Conservation (phyloP, 805 yeast genomes). For the Spathaspora passalidarum region DNA sequence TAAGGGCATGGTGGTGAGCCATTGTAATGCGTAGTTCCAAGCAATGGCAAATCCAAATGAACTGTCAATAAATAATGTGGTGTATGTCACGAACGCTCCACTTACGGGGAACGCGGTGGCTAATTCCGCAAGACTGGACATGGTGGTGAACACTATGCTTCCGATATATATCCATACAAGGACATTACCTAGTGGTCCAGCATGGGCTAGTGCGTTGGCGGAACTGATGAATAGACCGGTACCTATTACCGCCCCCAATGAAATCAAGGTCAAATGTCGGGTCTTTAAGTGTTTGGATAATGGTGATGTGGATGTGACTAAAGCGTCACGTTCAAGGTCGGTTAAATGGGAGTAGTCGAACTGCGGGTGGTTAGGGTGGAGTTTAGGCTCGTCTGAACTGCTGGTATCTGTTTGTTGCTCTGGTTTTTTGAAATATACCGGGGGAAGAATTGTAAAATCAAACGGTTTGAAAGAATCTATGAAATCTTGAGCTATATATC, state of each 20-base stretch:
- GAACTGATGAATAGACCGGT: constrained; percentile 80
- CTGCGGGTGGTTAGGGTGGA: constrained; percentile 20
- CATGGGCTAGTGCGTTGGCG: constrained; percentile 55
- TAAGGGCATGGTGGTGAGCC: constrained; percentile 35
- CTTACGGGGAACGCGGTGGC: constrained; percentile 62
- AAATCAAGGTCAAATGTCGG: constrained; percentile 77
- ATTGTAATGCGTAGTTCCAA: constrained; percentile 41
- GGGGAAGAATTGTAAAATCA: constrained; percentile 21
- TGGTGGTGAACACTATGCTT: constrained; percentile 51
- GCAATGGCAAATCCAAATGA: constrained; percentile 65
- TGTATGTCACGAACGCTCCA: constrained; percentile 63
- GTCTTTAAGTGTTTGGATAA: constrained; percentile 50
- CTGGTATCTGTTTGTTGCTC: neutral
- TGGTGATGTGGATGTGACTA: constrained; percentile 46
- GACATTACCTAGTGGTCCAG: constrained; percentile 71
- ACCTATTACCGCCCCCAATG: constrained; percentile 82
- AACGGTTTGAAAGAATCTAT: constrained; percentile 23
- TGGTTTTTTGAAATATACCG: constrained; percentile 3
- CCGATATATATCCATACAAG: constrained; percentile 55
- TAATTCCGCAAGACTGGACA: constrained; percentile 57
- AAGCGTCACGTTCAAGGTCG: constrained; percentile 30
- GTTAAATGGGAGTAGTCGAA: constrained; percentile 25
- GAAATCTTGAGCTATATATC: constrained; percentile 9
- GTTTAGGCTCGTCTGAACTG: constrained; percentile 4
- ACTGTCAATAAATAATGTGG: constrained; percentile 54